phyloP scores from a whole-genome alignment of 2,329 filamentous ascomycete genomes.

The Simplicillium sp. region DNA sequence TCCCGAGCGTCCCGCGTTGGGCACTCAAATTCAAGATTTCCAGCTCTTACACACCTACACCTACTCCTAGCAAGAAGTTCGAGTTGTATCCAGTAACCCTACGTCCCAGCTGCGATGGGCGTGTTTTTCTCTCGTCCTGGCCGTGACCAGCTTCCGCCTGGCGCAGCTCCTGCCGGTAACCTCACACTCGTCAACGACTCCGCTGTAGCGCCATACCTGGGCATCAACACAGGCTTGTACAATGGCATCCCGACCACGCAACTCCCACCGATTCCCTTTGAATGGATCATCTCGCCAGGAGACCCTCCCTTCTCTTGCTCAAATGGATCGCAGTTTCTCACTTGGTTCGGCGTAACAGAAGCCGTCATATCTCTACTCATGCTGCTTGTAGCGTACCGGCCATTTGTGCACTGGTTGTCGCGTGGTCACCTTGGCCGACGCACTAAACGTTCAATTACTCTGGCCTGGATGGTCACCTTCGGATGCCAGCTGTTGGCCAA shows the following conservation, averaged over 20 bases:
- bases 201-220: conserved; percentile 11
- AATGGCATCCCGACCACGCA: background rate
- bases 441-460: conserved; percentile 3
- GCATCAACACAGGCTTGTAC: conserved; percentile 12
- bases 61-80: no score
- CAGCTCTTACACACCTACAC: no score
- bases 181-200: conserved; percentile 7
- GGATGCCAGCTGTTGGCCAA: conserved; percentile 11
- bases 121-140: background rate
- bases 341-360: conserved; percentile 12
- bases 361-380: conserved; percentile 8
- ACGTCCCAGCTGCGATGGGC: no score
- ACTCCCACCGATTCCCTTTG: no score
- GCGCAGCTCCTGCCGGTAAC: background rate
- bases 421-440: conserved; percentile 10
- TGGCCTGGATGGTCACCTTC: conserved; percentile 11
- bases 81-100: no score
- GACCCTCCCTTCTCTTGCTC: conserved; percentile 9
- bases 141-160: background rate
- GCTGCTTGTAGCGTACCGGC: conserved; percentile 10
- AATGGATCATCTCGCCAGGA: no score
- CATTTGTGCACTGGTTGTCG: conserved; percentile 10
- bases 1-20: no score
- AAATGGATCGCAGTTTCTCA: conserved; percentile 6
- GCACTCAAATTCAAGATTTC: no score